Conservation (phyloP, 108 stramenopile species). For the Thalassiosira profunda region DNA sequence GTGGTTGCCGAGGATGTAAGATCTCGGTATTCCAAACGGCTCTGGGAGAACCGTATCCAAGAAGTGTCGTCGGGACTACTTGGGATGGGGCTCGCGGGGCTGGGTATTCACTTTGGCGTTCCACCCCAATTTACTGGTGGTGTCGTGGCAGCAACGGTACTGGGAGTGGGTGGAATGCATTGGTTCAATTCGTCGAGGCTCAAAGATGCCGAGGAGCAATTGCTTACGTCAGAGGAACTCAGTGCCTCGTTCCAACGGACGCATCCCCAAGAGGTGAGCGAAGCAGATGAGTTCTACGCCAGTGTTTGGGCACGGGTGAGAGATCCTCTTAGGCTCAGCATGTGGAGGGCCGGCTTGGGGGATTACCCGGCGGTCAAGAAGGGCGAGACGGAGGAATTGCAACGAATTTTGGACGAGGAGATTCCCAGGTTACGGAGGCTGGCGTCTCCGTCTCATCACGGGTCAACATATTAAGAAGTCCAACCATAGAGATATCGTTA, state of each 20-base stretch:
- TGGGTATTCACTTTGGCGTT: constrained; percentile 42
- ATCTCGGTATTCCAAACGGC: constrained; percentile 47
- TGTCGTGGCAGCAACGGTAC: constrained; percentile 65
- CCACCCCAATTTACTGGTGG: constrained; percentile 63
- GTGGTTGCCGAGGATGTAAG: constrained; percentile 62
- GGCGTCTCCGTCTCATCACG: constrained; percentile 80
- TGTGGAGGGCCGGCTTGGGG: constrained; percentile 64
- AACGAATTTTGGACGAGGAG: constrained; percentile 83
- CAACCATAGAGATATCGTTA: background rate
- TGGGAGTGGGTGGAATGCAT: constrained; percentile 76
- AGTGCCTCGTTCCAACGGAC: constrained; percentile 74
- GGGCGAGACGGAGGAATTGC: constrained; percentile 65
- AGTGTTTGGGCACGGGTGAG: constrained; percentile 90
- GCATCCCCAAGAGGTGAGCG: constrained; percentile 83
- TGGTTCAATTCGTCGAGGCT: constrained; percentile 80
- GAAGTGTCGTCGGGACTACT: constrained; percentile 32
- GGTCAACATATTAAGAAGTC: constrained; percentile 25
- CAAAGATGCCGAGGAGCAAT: constrained; percentile 60
- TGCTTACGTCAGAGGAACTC: constrained; percentile 66
- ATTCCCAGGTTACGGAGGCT: constrained; percentile 86
- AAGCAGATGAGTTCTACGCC: constrained; percentile 90
- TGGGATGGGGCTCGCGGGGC: constrained; percentile 45
- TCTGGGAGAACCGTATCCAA: constrained; percentile 62
- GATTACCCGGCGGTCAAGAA: constrained; percentile 53
- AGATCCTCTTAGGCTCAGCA: constrained; percentile 60